Base-by-base conservation (phyloP, 768 basidiomycete genomes). In the Fibroporia radiculosa region DNA sequence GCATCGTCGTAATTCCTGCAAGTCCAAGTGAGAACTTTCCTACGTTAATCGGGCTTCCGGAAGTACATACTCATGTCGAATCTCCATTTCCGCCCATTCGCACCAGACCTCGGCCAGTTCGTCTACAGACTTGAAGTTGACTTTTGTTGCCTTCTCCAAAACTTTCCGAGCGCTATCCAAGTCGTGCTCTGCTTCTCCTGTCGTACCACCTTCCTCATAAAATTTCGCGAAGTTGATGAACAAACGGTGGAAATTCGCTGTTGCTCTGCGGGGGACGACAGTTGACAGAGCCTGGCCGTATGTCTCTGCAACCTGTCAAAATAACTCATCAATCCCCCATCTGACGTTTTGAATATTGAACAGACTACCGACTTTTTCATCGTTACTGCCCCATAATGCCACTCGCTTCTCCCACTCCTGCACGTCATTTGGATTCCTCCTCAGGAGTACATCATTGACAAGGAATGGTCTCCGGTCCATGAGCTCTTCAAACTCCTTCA, bases 371-470 rank as follows among this genome's bases (percentile, higher is more conserved):
- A 90, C 93, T 73, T 93, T 95, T 54, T 86, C 89, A 57, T 99
- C 93, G 53, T 96, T 79, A 43, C 93, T 84, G 2, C 87, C 96
- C 77, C 81, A 95, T 22, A 98, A 65, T 2, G 93, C 93, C 16
- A 98, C 78, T 27, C 95, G 73, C 66, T 99, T 99, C 68, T 98
- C 96, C 96, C 96, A 99, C 62, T 99, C 96, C 53, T 96, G 92
- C 1, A 98, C 96, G 56, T 99, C 96, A 55, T 97, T 89, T 4
- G 91, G 89, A 70, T 99, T 99, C 56, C 96, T 71, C 49, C 96
- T 70, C 27, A 98, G 63, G 13, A 98, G 67, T 11, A 98, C 96
- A 56, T 97, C 93, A 56, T 99, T 99, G 36, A 96, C 82, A 50
- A 99, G 70, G 74, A 99, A 98, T 2, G 92, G 95, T 59, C 96